Evolutionary conservation across 2,329 filamentous ascomycete species (phyloP).

Genomic region (Trichoderma atrobrunneum): DNA sequence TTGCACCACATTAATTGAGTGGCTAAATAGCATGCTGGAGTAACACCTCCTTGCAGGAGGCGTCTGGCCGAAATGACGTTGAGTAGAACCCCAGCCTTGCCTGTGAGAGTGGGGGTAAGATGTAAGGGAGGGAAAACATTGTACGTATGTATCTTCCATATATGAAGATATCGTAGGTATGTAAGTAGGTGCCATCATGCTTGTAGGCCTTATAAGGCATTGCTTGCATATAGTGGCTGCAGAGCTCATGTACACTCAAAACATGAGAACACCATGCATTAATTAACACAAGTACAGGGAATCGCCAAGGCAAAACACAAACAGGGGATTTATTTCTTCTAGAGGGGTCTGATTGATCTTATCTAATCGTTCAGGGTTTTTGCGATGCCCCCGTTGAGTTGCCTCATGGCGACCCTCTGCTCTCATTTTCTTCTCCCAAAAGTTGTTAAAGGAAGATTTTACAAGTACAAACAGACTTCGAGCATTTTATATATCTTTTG

Average conservation of each 20-base stretch:
- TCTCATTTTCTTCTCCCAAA: background rate
- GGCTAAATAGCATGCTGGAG: background rate
- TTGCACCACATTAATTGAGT: background rate
- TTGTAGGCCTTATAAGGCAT: background rate
- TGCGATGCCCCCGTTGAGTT: background rate
- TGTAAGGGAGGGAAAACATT: background rate
- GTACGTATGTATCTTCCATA: background rate
- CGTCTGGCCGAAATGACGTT: background rate
- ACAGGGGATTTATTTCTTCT: background rate
- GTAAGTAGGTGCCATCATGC: background rate
- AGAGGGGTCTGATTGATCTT: background rate
- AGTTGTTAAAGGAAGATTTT: background rate
- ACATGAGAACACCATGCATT: background rate
- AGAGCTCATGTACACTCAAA: background rate
- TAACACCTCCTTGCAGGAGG: background rate
- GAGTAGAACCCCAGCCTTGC: background rate
- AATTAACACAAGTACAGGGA: background rate
- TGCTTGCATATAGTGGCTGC: slow-evolving; percentile 7
- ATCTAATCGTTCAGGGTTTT: slow-evolving; percentile 15
- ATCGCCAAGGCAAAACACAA: background rate
- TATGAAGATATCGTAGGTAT: background rate
- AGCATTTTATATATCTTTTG: background rate
- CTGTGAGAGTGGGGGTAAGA: background rate
- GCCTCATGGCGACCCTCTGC: background rate
- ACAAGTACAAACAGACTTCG: rapidly evolving